Conservation (phyloP, 2,329 filamentous ascomycete species). For the Colletotrichum orbiculare region DNA sequence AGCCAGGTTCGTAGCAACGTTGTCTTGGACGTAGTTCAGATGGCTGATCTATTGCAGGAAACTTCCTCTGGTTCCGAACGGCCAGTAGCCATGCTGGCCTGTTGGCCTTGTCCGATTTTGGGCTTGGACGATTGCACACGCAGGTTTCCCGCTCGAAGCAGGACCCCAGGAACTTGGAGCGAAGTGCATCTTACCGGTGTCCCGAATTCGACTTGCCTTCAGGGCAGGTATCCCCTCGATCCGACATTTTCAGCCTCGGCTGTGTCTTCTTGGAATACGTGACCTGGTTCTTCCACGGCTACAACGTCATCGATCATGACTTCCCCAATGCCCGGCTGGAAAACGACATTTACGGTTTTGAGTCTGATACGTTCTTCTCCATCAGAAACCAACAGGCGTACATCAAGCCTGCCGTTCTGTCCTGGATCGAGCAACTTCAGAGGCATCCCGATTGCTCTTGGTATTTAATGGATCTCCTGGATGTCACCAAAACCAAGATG, state of each 20-base stretch:
- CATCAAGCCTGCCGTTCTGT: constrained; percentile 10
- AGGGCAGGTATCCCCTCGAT: constrained; percentile 37
- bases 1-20: background rate
- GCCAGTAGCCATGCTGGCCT: background rate
- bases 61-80: constrained; percentile 19
- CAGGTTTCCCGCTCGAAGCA: constrained; percentile 16
- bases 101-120: constrained; percentile 9
- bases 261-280: constrained; percentile 50
- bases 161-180: constrained; percentile 19
- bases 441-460: constrained; percentile 10
- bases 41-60: background rate
- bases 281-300: constrained; percentile 47
- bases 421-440: constrained; percentile 7
- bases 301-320: constrained; percentile 26
- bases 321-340: constrained; percentile 30
- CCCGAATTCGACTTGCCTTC: constrained; percentile 47
- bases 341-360: constrained; percentile 18
- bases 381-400: constrained; percentile 3
- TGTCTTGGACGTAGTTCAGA: background rate
- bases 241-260: constrained; percentile 50
- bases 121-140: constrained; percentile 11
- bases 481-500: constrained; percentile 6
- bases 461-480: constrained; percentile 10
- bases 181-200: constrained; percentile 49
- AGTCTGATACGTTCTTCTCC: constrained; percentile 20